Percentiles rank a stretch among this genome's conserved stretches.
These are phyloP conservation scores for Funneliformis mosseae DNA, from an alignment of 192 early-diverging fungal species.

Conservation along the genomic window DNA sequence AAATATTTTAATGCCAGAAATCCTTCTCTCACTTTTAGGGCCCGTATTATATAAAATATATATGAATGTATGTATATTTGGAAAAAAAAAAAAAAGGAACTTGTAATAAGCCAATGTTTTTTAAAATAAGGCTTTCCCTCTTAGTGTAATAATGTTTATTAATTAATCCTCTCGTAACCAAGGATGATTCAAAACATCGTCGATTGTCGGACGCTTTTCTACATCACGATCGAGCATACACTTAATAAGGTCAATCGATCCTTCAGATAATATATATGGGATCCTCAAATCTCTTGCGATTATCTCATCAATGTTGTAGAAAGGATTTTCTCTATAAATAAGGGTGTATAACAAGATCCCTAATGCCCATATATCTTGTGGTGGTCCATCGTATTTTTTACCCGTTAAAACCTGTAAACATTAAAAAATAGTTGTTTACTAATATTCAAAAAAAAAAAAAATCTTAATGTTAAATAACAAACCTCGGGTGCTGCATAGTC, in stretches of 20 bases:
- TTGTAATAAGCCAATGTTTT: no score
- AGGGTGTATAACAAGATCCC: conserved; percentile 79
- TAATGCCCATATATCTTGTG: conserved; percentile 84
- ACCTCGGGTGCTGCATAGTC: conserved; percentile 80
- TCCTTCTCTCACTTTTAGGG: no score
- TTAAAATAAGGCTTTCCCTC: no score
- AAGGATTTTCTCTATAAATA: conserved; percentile 73
- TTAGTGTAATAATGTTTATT: background rate
- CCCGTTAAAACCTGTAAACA: conserved; percentile 48
- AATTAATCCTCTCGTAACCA: conserved; percentile 58
- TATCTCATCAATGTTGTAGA: conserved; percentile 69
- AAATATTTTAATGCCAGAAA: no score
- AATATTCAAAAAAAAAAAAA: background rate
- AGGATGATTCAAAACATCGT: conserved; percentile 69
- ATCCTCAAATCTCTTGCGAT: conserved; percentile 57
- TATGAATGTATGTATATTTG: no score
- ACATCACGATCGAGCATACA: conserved; percentile 76
- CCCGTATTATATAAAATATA: no score
- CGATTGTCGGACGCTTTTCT: conserved; percentile 72
- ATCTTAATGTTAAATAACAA: background rate
- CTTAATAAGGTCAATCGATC: conserved; percentile 64
- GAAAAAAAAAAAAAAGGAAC: no score
- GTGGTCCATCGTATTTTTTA: conserved; percentile 69
- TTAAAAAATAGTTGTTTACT: background rate
- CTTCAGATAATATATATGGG: conserved; percentile 58